Base-by-base conservation (phyloP, 1,284 basidiomycete species). In the Ustilago cynodontis region DNA sequence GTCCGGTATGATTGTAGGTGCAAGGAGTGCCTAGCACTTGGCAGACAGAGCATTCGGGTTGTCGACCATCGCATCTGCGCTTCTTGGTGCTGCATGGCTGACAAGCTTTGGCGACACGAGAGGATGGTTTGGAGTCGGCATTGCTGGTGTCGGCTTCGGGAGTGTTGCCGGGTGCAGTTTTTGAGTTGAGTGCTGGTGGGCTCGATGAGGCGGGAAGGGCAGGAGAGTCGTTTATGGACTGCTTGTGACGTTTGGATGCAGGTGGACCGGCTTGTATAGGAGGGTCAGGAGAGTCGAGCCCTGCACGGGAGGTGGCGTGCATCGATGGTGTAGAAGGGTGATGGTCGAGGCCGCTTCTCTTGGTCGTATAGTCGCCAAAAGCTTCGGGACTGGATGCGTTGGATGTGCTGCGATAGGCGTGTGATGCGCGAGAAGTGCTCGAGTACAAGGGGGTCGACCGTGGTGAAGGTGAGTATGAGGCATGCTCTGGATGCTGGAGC, bases 1-100 rank as follows among this genome's bases (percentile, higher is more conserved):
- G 66, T 3, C 74, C 74, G 13, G 70, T 74, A 52, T 70, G 68
- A 31, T 78, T 77, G 66, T 82, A 83, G 13, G 76, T 79, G 77
- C 81, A 83, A 2, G 73, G 69, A 3, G 77, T 79, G 41, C 80
- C 79, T 1, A 83, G 59, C 2, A 79, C 80, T 18, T 65, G 65
- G 50, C 81, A 83, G 13, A 83, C 81, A 3, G 77, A 79, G 71
- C 81, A 83, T 28, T 77, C 63, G 10, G 81, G 81, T 28, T 78
- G 74, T 54, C 79, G 77, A 29, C 81, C 81, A 37, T 83, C 81
- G 64, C 81, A 83, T 45, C 80, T 59, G 18, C 82, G 71, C 63
- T 83, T 83, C 65, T 80, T 83, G 50, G 65, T 69, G 59, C 72
- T 73, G 72, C 82, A 83, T 2, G 76, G 76, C 28, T 76, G 68